These are phyloP conservation scores for Metschnikowia koreensis DNA, from an alignment of 805 yeast genomes.

Conservation along the genomic window DNA sequence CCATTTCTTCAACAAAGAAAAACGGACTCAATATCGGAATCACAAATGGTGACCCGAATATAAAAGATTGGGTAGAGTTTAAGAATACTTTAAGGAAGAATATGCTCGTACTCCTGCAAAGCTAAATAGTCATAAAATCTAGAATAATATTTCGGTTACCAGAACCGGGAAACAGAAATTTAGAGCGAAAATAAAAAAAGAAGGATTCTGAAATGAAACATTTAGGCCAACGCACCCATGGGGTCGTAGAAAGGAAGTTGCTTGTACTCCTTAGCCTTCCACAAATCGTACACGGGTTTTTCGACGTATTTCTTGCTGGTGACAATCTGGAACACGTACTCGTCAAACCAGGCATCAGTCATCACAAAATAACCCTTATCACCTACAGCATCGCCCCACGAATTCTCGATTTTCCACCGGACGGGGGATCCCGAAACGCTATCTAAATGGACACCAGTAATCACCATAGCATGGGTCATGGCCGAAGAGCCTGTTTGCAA, in stretches of 20 bases:
- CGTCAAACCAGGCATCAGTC: constrained; percentile 46
- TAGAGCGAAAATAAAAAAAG: no score
- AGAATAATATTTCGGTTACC: neutral
- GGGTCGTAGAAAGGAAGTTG: constrained; percentile 43
- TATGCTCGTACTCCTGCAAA: neutral
- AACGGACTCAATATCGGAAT: constrained; percentile 8
- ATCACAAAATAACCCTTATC: constrained; percentile 42
- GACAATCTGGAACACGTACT: constrained; percentile 43
- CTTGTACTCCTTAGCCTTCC: constrained; percentile 31
- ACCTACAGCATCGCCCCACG: constrained; percentile 44
- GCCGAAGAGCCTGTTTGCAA: constrained; percentile 66
- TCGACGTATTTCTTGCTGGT: constrained; percentile 37
- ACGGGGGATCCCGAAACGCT: constrained; percentile 38
- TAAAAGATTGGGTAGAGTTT: constrained; percentile 6
- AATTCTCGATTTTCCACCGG: constrained; percentile 46
- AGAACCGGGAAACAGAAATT: neutral
- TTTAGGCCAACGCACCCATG: constrained; percentile 42
- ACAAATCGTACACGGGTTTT: constrained; percentile 34
- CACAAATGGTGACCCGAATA: constrained; percentile 2
- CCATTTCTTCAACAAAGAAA: constrained; percentile 7
- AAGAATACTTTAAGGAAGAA: neutral
- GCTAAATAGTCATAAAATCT: neutral
- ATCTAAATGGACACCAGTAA: constrained; percentile 78
- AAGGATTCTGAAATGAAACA: neutral
- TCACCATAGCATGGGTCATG: constrained; percentile 90